Percentiles rank a stretch among this genome's conserved stretches.
Conservation (phyloP, 768 basidiomycete species). For the Amanita subjunquillea region DNA sequence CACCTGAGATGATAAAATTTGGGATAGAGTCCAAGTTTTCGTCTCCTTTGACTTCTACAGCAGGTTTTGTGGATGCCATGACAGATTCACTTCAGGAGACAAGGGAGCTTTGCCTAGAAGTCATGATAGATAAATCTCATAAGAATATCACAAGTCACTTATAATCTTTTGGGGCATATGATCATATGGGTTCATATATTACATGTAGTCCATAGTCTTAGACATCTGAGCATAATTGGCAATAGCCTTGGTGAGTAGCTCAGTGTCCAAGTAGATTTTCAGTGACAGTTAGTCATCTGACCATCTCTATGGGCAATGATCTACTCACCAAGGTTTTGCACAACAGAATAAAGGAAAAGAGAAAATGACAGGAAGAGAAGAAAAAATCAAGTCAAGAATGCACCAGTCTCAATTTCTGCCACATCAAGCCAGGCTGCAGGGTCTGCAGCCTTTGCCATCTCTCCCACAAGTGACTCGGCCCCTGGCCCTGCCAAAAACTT, state of each 20-base stretch:
- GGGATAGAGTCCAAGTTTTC: constrained; percentile 88
- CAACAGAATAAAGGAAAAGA: background rate
- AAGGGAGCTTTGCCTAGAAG: constrained; percentile 37
- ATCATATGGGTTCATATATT: background rate
- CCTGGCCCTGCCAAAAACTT: constrained; percentile 49
- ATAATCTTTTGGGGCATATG: constrained; percentile 10
- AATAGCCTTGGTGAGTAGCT: constrained; percentile 1
- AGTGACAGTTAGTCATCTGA: background rate
- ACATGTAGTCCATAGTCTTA: background rate
- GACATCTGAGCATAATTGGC: background rate
- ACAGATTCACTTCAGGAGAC: constrained; percentile 59
- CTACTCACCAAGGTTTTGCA: constrained; percentile 3
- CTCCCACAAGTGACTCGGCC: constrained; percentile 32
- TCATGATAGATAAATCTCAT: constrained; percentile 13
- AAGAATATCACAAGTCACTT: constrained; percentile 18
- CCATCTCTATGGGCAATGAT: background rate
- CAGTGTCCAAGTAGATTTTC: constrained; percentile 1
- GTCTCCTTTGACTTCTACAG: constrained; percentile 59
- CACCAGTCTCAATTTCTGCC: constrained; percentile 28
- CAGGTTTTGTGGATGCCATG: constrained; percentile 51
- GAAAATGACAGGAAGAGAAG: background rate
- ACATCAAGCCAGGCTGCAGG: constrained; percentile 26
- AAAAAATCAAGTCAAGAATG: constrained; percentile 10
- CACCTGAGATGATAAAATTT: constrained; percentile 73
- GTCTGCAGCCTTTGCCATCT: constrained; percentile 26